Conservation (phyloP, 148 eudicot genomes). For the Diospyros kaki region DNA sequence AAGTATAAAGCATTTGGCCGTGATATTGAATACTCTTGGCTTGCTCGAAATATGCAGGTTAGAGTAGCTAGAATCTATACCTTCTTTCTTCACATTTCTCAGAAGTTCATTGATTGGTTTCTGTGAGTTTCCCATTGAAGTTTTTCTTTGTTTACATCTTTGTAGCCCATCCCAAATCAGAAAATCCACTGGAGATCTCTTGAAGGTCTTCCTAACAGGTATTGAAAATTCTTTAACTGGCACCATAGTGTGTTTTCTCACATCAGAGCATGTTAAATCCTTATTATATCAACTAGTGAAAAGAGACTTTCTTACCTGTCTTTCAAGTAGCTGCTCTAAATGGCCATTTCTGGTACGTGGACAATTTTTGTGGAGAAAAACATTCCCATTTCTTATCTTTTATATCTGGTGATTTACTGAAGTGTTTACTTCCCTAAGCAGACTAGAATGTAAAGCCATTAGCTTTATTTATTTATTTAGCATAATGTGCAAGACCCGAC, state of each 20-base stretch:
- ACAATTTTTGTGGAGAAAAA: neutral
- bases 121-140: slow-evolving; percentile 1
- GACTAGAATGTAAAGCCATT: too few species aligned
- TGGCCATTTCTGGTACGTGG: neutral
- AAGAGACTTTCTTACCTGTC: too few species aligned
- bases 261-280: neutral
- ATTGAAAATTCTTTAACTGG: neutral
- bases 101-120: neutral
- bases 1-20: slow-evolving; percentile 89
- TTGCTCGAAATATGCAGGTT: slow-evolving; percentile 98
- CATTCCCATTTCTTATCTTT: too few species aligned
- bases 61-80: neutral
- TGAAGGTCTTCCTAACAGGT: slow-evolving; percentile 97
- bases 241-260: neutral
- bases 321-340: neutral
- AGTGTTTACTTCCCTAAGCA: too few species aligned
- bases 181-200: slow-evolving; percentile 96
- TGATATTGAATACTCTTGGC: slow-evolving; percentile 91
- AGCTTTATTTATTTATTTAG: neutral
- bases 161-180: slow-evolving; percentile 89
- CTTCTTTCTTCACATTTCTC: neutral
- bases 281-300: neutral
- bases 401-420: too few species aligned
- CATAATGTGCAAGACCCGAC: too few species aligned
- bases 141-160: slow-evolving; percentile 1